Evolutionary conservation across 768 basidiomycete genomes (phyloP).

Genomic region (Boletellus ananas): DNA sequence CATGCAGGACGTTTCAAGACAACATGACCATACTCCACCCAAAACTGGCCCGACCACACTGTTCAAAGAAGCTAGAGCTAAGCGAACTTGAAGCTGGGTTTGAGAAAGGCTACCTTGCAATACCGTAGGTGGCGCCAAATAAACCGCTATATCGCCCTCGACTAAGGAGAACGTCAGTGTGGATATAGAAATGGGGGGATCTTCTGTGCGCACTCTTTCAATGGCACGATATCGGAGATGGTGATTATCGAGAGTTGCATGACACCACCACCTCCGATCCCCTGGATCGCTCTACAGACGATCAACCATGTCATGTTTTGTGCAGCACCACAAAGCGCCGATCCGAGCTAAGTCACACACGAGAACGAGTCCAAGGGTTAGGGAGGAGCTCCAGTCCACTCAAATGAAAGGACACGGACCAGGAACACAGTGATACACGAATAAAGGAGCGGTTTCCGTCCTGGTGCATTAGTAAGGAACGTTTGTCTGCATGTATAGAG

Average conservation of each 20-base stretch:
- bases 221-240: slow-evolving; percentile 76
- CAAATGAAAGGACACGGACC: too few relatives aligned
- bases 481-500: too few relatives aligned
- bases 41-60: too few relatives aligned
- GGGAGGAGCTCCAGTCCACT: too few relatives aligned
- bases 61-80: too few relatives aligned
- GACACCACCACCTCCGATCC: slow-evolving; percentile 77
- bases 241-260: slow-evolving; percentile 73
- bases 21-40: too few relatives aligned
- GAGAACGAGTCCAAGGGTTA: too few relatives aligned
- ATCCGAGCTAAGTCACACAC: slow-evolving; percentile 71
- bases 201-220: slow-evolving; percentile 71
- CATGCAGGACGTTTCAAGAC: too few relatives aligned
- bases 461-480: slow-evolving; percentile 28
- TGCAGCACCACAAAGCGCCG: slow-evolving; percentile 76
- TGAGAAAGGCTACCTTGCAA: slow-evolving; percentile 37
- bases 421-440: slow-evolving; percentile 64
- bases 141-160: slow-evolving; percentile 76
- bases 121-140: slow-evolving; percentile 76
- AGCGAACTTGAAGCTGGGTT: slow-evolving; percentile 21
- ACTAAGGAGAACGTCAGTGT: too few relatives aligned
- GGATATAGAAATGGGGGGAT: too few relatives aligned
- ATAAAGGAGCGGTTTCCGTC: slow-evolving; percentile 71
- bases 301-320: slow-evolving; percentile 76
- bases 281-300: slow-evolving; percentile 72